These are phyloP conservation scores for Andrographis paniculata DNA, from an alignment of 305 asterid species.

Conservation along the genomic window DNA sequence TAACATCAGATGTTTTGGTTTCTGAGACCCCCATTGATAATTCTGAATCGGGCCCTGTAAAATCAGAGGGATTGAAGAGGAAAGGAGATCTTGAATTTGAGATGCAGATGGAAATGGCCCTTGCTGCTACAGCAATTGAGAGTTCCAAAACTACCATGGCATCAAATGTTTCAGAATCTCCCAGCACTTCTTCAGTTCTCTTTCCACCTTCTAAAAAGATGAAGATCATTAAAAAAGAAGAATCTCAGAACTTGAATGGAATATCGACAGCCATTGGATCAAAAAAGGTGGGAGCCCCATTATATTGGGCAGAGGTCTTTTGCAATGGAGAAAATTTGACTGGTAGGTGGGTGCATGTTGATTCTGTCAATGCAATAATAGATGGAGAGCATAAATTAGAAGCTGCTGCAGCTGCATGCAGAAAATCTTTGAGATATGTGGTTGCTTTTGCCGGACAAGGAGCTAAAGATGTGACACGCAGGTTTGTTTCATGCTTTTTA, in stretches of 20 bases:
- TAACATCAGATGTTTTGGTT: constrained; percentile 27
- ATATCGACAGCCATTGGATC: constrained; percentile 90
- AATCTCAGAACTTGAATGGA: constrained; percentile 39
- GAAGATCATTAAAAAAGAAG: constrained; percentile 46
- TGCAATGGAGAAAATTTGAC: constrained; percentile 81
- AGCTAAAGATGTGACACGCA: constrained; percentile 98
- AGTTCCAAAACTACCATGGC: constrained; percentile 25
- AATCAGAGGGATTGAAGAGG: constrained; percentile 44
- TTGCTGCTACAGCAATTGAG: constrained; percentile 63
- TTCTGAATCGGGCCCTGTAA: constrained; percentile 32
- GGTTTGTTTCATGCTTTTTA: constrained; percentile 37
- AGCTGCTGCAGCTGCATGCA: constrained; percentile 94
- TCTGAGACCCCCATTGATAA: constrained; percentile 27
- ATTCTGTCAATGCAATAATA: constrained; percentile 65
- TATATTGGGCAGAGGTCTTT: constrained; percentile 96
- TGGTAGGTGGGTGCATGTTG: constrained; percentile 96
- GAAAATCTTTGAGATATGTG: constrained; percentile 72
- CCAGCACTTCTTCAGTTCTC: constrained; percentile 28
- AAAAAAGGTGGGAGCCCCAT: constrained; percentile 82
- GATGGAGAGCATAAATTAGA: constrained; percentile 91
- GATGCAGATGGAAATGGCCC: constrained; percentile 89
- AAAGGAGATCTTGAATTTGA: constrained; percentile 88
- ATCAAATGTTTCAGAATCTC: constrained; percentile 28
- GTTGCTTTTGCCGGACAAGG: constrained; percentile 95
- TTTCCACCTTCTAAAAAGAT: constrained; percentile 35